phyloP scores from a whole-genome alignment of 1,284 basidiomycete species.

The Rhodotorula mucilaginosa region DNA sequence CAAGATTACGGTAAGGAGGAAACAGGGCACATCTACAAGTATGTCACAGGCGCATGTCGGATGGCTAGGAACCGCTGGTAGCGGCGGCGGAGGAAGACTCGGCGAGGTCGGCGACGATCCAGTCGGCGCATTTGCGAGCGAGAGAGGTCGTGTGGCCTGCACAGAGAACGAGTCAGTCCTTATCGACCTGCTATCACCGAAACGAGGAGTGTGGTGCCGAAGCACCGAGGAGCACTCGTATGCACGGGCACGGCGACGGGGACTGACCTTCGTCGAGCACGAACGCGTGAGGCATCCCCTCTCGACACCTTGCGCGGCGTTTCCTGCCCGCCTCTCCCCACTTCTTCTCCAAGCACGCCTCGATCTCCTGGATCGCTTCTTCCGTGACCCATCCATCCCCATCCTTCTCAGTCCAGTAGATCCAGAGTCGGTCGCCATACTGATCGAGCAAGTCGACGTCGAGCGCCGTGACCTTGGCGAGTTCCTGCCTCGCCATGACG shows the following conservation, averaged over 20 bases:
- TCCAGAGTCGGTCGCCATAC: conserved; percentile 16
- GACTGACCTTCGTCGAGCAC: conserved; percentile 27
- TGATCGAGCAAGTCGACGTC: conserved; percentile 15
- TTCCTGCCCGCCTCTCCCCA: conserved; percentile 9
- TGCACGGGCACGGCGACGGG: too few species aligned
- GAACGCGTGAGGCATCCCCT: conserved; percentile 40
- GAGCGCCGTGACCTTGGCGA: conserved; percentile 21
- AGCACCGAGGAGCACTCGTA: not conserved
- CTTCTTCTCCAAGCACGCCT: conserved; percentile 16
- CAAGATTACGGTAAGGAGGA: not conserved
- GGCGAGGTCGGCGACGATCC: conserved; percentile 32
- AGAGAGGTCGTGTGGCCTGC: conserved; percentile 26
- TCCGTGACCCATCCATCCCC: conserved; percentile 35
- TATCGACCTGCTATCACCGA: not conserved
- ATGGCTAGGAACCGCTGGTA: not conserved
- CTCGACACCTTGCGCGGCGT: conserved; percentile 26
- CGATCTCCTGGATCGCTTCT: conserved; percentile 28
- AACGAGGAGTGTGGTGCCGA: not conserved
- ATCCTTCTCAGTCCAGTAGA: conserved; percentile 31
- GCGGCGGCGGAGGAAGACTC: not conserved
- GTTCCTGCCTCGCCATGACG: conserved; percentile 34
- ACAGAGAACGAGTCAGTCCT: not conserved
- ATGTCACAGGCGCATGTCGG: not conserved
- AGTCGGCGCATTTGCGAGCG: conserved; percentile 26
- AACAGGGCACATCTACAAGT: not conserved